A percentile compares a stretch with the other conserved stretches of the same genome.
These are phyloP conservation scores for Senecio squalidus DNA, from an alignment of 140 eudicot species.

Conservation along the genomic window DNA sequence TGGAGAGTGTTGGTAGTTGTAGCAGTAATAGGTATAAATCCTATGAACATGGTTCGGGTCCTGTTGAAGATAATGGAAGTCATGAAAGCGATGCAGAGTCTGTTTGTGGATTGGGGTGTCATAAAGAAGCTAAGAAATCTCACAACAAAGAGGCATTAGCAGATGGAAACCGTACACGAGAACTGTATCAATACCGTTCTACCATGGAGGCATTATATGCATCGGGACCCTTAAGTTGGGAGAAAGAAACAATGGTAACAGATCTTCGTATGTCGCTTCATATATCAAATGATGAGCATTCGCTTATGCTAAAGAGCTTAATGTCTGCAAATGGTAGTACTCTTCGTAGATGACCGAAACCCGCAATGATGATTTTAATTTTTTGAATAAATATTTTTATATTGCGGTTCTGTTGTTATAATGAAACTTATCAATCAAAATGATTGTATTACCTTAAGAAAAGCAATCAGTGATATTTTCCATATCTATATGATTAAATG, in stretches of 20 bases:
- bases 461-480: too few species aligned
- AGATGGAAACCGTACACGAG: conserved; percentile 58
- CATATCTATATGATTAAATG: too few species aligned
- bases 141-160: conserved; percentile 31
- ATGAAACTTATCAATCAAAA: too few species aligned
- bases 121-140: conserved; percentile 23
- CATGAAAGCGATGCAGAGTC: conserved; percentile 73
- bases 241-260: conserved; percentile 69
- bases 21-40: conserved; percentile 33
- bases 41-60: conserved; percentile 22
- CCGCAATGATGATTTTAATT: neutral
- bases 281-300: conserved; percentile 89
- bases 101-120: conserved; percentile 24
- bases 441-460: too few species aligned
- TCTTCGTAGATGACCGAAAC: conserved; percentile 35
- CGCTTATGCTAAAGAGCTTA: conserved; percentile 56
- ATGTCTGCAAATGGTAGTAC: conserved; percentile 34
- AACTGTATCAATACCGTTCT: conserved; percentile 68
- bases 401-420: neutral
- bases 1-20: conserved; percentile 64
- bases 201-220: conserved; percentile 71
- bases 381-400: too few species aligned
- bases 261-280: conserved; percentile 66
- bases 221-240: conserved; percentile 86
- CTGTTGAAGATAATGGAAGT: conserved; percentile 38